Conservation (phyloP, 768 basidiomycete genomes). For the Tulasnella sp. region DNA sequence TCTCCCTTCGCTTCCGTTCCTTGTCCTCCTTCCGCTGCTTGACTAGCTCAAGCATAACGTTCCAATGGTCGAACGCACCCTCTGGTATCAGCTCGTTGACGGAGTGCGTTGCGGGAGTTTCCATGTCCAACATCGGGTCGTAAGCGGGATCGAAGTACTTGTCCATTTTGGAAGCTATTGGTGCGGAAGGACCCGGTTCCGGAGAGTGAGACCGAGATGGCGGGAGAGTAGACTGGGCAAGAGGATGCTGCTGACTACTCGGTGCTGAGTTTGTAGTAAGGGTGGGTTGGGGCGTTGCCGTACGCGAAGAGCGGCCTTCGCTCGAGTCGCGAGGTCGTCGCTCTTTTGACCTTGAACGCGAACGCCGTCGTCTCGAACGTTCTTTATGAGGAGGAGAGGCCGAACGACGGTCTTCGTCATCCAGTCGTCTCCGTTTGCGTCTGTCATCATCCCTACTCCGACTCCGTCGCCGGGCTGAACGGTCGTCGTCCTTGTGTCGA, state of each 20-base stretch:
- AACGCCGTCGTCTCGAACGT: slow-evolving; percentile 18
- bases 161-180: slow-evolving; percentile 84
- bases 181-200: slow-evolving; percentile 21
- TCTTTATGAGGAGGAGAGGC: not conserved
- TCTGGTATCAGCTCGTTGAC: slow-evolving; percentile 55
- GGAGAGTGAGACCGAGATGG: slow-evolving; percentile 21
- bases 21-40: slow-evolving; percentile 69
- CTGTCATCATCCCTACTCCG: not conserved
- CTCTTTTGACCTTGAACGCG: slow-evolving; percentile 20
- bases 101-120: slow-evolving; percentile 39
- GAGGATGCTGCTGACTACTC: slow-evolving; percentile 21
- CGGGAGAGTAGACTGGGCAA: slow-evolving; percentile 20
- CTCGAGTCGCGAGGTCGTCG: not conserved
- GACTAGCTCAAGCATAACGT: slow-evolving; percentile 83
- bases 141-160: slow-evolving; percentile 87
- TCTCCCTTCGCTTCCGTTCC: slow-evolving; percentile 69
- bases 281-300: not conserved
- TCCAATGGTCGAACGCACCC: slow-evolving; percentile 83
- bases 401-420: not conserved
- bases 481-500: not conserved
- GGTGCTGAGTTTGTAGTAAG: slow-evolving; percentile 7
- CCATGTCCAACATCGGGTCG: slow-evolving; percentile 83
- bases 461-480: not conserved
- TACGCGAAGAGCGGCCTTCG: not conserved
- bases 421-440: not conserved